Percentiles rank a stretch among this genome's conserved stretches.
These are phyloP conservation scores for Exophiala spinifera DNA, from an alignment of 2,329 filamentous ascomycete species.

Conservation along the genomic window DNA sequence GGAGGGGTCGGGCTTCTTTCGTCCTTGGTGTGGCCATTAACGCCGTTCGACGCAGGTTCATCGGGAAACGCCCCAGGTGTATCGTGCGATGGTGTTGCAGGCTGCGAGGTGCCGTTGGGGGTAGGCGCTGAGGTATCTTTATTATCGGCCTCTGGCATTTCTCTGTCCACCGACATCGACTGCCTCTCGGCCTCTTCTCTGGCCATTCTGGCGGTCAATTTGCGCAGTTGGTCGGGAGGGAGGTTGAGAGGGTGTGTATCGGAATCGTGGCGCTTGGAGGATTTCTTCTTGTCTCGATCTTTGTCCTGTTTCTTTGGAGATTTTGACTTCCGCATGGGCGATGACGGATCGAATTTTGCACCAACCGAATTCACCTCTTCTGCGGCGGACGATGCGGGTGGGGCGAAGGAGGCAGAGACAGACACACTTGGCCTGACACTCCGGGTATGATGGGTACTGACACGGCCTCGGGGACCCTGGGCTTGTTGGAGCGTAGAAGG, in stretches of 20 bases:
- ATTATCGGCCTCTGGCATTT: constrained; percentile 38
- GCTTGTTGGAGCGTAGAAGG: neutral
- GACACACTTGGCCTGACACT: neutral
- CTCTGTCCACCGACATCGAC: constrained; percentile 72
- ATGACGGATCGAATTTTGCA: constrained; percentile 11
- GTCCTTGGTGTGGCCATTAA: constrained; percentile 30
- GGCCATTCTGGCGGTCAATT: constrained; percentile 57
- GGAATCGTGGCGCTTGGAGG: constrained; percentile 29
- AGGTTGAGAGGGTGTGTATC: constrained; percentile 87
- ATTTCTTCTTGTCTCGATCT: constrained; percentile 28
- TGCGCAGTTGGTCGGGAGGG: constrained; percentile 80
- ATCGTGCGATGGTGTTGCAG: constrained; percentile 23
- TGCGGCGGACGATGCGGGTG: neutral
- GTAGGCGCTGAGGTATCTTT: constrained; percentile 7
- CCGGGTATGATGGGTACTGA: neutral
- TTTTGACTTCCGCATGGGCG: constrained; percentile 28
- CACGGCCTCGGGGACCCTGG: neutral
- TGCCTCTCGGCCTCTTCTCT: constrained; percentile 42
- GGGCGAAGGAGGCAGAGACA: constrained; percentile 11
- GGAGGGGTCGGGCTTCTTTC: constrained; percentile 46
- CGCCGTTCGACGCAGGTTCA: constrained; percentile 15
- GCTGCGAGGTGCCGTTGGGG: constrained; percentile 20
- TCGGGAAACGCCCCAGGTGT: constrained; percentile 26
- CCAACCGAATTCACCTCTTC: constrained; percentile 5
- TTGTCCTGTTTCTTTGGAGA: constrained; percentile 27